Percentiles rank a stretch among this genome's conserved stretches.
phyloP scores from a whole-genome alignment of 306 rosid species.

The Lathyrus sativus region DNA sequence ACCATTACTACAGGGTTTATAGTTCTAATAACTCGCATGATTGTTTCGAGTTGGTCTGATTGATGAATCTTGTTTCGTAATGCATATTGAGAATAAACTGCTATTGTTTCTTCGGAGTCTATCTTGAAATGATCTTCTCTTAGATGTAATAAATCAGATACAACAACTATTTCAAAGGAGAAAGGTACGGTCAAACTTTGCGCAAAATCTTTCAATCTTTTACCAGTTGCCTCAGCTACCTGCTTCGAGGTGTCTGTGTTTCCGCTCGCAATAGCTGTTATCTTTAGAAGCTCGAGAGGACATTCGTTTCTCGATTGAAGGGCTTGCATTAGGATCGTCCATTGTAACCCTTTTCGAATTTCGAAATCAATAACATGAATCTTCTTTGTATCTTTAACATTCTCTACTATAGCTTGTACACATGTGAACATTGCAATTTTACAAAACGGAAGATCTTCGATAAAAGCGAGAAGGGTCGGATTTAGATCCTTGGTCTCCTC shows the following conservation, averaged over 20 bases:
- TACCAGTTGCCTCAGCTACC: conserved; percentile 37
- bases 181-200: conserved; percentile 50
- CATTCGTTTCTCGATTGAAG: conserved; percentile 36
- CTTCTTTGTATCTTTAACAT: conserved; percentile 39
- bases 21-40: conserved; percentile 52
- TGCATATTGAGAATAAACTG: conserved; percentile 37
- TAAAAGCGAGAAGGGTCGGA: conserved; percentile 36
- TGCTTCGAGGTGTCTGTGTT: background rate
- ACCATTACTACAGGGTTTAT: conserved; percentile 53
- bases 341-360: conserved; percentile 40
- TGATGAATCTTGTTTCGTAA: conserved; percentile 43
- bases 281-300: conserved; percentile 44
- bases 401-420: conserved; percentile 47
- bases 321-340: conserved; percentile 44
- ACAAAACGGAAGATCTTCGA: conserved; percentile 40
- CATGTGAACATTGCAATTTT: conserved; percentile 32
- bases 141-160: conserved; percentile 49
- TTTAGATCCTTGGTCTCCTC: conserved; percentile 33
- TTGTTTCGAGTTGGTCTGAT: conserved; percentile 51
- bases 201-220: conserved; percentile 43
- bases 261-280: conserved; percentile 44
- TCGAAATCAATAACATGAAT: conserved; percentile 49
- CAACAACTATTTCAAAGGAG: conserved; percentile 49
- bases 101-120: conserved; percentile 51
- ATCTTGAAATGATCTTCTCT: conserved; percentile 46